These are phyloP conservation scores for Ustilago xerochloae DNA, from an alignment of 1,284 basidiomycete genomes.

Conservation along the genomic window DNA sequence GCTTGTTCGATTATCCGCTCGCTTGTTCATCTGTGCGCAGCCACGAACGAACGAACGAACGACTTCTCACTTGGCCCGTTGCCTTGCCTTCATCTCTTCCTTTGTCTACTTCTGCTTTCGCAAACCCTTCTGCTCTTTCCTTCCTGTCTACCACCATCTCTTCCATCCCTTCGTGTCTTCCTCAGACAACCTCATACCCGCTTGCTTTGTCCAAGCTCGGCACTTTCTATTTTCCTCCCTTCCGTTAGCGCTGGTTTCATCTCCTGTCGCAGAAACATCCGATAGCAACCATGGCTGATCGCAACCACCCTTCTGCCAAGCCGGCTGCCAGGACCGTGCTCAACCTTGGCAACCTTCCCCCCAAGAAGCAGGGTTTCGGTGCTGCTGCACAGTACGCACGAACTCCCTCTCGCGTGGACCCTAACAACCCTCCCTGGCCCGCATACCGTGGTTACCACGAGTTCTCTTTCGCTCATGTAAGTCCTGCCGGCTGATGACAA, in stretches of 20 bases:
- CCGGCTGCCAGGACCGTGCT: constrained; percentile 66
- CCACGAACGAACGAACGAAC: no score
- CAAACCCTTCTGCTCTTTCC: constrained; percentile 4
- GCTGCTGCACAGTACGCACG: constrained; percentile 49
- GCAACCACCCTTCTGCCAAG: constrained; percentile 60
- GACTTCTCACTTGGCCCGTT: not conserved
- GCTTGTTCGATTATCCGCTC: not conserved
- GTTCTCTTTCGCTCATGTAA: constrained; percentile 86
- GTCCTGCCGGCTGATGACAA: constrained; percentile 20
- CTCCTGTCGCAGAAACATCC: no score
- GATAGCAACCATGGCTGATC: constrained; percentile 52
- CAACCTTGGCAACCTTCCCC: constrained; percentile 67
- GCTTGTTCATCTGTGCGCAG: not conserved
- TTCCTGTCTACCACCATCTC: constrained; percentile 18
- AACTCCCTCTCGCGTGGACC: constrained; percentile 71
- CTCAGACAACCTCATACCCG: not conserved
- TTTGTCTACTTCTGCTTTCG: not conserved
- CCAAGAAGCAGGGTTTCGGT: constrained; percentile 62
- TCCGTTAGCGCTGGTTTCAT: no score
- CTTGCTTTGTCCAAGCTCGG: no score
- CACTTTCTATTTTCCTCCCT: no score
- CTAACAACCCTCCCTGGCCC: constrained; percentile 97
- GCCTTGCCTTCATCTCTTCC: not conserved
- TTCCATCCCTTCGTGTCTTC: not conserved
- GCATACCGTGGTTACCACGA: constrained; percentile 87